phyloP scores from a whole-genome alignment of 352 stramenopile genomes.

The Globisporangium megalacanthum region DNA sequence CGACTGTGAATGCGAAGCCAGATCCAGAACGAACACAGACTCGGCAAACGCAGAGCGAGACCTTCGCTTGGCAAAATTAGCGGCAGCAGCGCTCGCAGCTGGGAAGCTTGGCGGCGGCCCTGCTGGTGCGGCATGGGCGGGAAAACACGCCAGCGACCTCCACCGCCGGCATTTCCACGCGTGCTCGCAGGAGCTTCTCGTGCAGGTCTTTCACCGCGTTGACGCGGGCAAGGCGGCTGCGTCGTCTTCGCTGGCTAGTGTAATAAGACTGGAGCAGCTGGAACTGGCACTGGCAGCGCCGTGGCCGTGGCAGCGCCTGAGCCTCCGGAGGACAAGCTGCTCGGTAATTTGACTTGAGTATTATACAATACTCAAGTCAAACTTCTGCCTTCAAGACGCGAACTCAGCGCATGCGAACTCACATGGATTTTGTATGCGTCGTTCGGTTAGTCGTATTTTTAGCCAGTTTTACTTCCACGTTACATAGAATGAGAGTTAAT shows the following conservation, averaged over 20 bases:
- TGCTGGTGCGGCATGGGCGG: not conserved
- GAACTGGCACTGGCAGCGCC: too few relatives aligned
- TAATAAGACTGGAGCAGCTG: not conserved
- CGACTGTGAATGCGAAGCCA: too few relatives aligned
- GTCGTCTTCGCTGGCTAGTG: not conserved
- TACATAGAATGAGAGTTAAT: not conserved
- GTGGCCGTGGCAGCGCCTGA: not conserved
- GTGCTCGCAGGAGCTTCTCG: slow-evolving; percentile 47
- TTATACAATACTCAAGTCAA: too few relatives aligned
- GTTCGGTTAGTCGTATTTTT: too few relatives aligned
- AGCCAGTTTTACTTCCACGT: too few relatives aligned
- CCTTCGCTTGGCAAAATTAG: too few relatives aligned
- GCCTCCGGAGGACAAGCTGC: slow-evolving; percentile 39
- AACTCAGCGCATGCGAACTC: too few relatives aligned
- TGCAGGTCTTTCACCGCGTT: slow-evolving; percentile 54
- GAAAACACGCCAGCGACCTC: slow-evolving; percentile 14
- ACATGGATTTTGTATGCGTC: too few relatives aligned
- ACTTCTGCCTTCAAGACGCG: too few relatives aligned
- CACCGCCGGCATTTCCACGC: slow-evolving; percentile 35
- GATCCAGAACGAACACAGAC: too few relatives aligned
- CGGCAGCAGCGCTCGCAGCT: slow-evolving; percentile 13
- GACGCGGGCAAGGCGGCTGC: slow-evolving; percentile 20
- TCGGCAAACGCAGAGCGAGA: too few relatives aligned
- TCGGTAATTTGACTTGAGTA: too few relatives aligned
- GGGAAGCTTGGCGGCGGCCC: slow-evolving; percentile 10